Conservation (phyloP, 805 yeast species). For the Saccharomycopsis sp. region DNA sequence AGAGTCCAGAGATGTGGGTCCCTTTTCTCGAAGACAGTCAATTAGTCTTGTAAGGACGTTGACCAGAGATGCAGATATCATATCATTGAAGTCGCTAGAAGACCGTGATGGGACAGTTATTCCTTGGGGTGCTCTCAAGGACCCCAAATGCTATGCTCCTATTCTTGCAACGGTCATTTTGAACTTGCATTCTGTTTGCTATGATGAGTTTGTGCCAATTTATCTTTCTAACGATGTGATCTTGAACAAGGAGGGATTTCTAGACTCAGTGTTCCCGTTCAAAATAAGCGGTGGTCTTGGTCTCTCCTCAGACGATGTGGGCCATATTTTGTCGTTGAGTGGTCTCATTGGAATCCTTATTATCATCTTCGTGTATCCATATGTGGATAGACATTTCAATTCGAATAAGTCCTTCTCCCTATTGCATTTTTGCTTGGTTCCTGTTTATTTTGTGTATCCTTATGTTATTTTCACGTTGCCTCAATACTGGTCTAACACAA, state of each 20-base stretch:
- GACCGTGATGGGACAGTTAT: constrained; percentile 24
- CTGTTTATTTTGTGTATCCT: constrained; percentile 42
- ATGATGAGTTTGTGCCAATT: constrained; percentile 50
- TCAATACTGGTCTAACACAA: constrained; percentile 26
- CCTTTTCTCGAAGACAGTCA: constrained; percentile 31
- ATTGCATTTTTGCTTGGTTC: constrained; percentile 37
- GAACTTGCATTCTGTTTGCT: constrained; percentile 44
- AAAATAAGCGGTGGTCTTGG: constrained; percentile 48
- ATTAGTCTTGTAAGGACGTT: constrained; percentile 29
- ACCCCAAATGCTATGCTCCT: constrained; percentile 30
- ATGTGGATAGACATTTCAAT: constrained; percentile 41
- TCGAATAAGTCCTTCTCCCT: constrained; percentile 39
- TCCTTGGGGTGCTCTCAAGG: constrained; percentile 27
- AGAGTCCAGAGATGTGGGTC: constrained; percentile 23
- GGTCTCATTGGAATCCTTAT: constrained; percentile 49
- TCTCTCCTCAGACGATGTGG: constrained; percentile 40
- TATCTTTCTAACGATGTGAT: constrained; percentile 38
- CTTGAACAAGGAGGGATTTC: constrained; percentile 22
- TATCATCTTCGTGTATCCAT: constrained; percentile 46
- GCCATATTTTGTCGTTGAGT: constrained; percentile 42
- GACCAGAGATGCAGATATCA: constrained; percentile 27
- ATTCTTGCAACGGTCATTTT: constrained; percentile 35
- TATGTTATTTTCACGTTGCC: constrained; percentile 39
- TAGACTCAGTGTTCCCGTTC: constrained; percentile 40
- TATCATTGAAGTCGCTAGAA: constrained; percentile 17